These are phyloP conservation scores for Backusella luteola DNA, from an alignment of 192 early-diverging fungal genomes.

Conservation along the genomic window DNA sequence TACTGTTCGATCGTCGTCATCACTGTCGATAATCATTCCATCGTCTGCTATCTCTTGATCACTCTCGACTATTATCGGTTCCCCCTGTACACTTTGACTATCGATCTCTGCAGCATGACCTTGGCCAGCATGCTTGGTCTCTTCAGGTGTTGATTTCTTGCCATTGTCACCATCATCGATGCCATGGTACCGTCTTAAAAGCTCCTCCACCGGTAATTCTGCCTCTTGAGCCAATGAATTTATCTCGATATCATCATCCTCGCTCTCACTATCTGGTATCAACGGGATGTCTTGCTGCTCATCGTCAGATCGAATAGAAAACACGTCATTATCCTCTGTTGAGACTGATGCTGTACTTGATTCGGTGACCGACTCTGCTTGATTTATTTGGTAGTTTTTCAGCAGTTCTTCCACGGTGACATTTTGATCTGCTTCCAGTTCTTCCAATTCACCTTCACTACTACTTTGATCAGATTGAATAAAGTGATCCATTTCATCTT, in stretches of 20 bases:
- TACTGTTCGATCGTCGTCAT: slow-evolving; percentile 28
- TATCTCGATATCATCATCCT: slow-evolving; percentile 33
- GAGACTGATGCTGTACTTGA: not conserved
- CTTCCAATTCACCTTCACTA: slow-evolving; percentile 43
- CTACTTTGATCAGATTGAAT: slow-evolving; percentile 31
- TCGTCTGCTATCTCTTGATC: slow-evolving; percentile 21
- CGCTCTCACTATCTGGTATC: slow-evolving; percentile 27
- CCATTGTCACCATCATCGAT: not conserved
- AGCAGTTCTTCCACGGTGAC: slow-evolving; percentile 60
- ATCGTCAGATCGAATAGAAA: slow-evolving; percentile 11
- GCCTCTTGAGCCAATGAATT: slow-evolving; percentile 29
- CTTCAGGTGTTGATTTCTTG: not conserved
- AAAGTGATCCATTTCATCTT: slow-evolving; percentile 17
- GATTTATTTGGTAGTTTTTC: slow-evolving; percentile 45
- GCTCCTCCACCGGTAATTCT: slow-evolving; percentile 30
- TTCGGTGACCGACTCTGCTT: slow-evolving; percentile 23
- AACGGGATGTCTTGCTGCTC: slow-evolving; percentile 29
- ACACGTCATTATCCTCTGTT: not conserved
- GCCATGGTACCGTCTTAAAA: slow-evolving; percentile 35
- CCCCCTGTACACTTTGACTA: slow-evolving; percentile 13
- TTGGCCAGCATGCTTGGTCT: slow-evolving; percentile 23
- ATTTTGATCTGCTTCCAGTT: slow-evolving; percentile 61
- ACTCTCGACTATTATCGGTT: slow-evolving; percentile 11
- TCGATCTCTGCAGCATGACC: too few relatives aligned
- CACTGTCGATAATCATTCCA: slow-evolving; percentile 34